Conservation (phyloP, 2,329 filamentous ascomycete species). For the Stachybotrys echinatus region DNA sequence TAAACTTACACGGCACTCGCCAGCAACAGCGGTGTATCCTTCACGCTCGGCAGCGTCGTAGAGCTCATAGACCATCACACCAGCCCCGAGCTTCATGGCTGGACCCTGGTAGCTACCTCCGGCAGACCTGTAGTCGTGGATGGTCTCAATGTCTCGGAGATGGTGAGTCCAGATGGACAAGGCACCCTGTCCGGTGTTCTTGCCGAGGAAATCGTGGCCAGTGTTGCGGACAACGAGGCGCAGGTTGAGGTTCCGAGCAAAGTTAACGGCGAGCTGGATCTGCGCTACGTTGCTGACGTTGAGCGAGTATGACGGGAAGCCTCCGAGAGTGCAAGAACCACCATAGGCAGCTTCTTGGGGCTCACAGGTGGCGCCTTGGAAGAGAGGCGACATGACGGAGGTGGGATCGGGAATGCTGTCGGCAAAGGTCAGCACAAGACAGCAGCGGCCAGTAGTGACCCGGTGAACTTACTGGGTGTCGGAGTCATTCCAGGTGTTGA, state of each 20-base stretch:
- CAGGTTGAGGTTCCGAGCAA: slow-evolving; percentile 37
- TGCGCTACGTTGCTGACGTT: slow-evolving; percentile 33
- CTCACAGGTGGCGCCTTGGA: slow-evolving; percentile 30
- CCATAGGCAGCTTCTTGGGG: slow-evolving; percentile 15
- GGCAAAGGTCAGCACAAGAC: background rate
- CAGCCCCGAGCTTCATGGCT: slow-evolving; percentile 50
- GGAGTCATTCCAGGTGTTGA: slow-evolving; percentile 20
- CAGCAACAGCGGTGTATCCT: slow-evolving; percentile 45
- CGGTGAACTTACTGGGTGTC: slow-evolving; percentile 12
- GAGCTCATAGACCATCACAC: slow-evolving; percentile 46
- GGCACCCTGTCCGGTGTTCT: slow-evolving; percentile 54
- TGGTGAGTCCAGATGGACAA: slow-evolving; percentile 52
- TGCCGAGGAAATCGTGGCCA: slow-evolving; percentile 47
- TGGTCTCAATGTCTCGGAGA: slow-evolving; percentile 35
- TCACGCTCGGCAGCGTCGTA: slow-evolving; percentile 43
- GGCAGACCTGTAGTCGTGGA: slow-evolving; percentile 13
- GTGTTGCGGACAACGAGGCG: slow-evolving; percentile 43
- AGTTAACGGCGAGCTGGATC: slow-evolving; percentile 40
- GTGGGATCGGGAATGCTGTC: slow-evolving; percentile 30
- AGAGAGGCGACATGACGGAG: slow-evolving; percentile 34
- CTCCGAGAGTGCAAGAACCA: slow-evolving; percentile 30
- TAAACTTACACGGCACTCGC: slow-evolving; percentile 36
- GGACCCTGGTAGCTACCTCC: slow-evolving; percentile 31
- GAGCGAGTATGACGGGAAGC: slow-evolving; percentile 36
- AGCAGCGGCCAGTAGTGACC: background rate